A percentile compares a stretch with the other conserved stretches of the same genome.
Conservation (phyloP, 805 yeast genomes). For the Candida manassasensis region DNA sequence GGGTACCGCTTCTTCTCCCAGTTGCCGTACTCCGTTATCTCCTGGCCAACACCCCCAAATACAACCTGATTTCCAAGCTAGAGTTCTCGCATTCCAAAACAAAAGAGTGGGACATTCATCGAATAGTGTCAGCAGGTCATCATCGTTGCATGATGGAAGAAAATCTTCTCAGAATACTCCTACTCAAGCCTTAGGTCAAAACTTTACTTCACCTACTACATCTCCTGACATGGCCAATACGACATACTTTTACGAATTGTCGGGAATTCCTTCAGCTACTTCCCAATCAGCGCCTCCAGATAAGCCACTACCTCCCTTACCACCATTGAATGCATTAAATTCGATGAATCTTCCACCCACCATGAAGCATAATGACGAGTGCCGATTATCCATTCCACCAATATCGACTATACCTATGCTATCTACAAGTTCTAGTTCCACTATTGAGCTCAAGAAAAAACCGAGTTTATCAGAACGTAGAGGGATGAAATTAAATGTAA, state of each 20-base stretch:
- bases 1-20: slow-evolving; percentile 8
- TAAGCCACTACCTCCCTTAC: slow-evolving; percentile 5
- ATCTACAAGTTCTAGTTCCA: no score
- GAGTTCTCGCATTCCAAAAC: slow-evolving; percentile 82
- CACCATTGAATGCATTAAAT: neutral
- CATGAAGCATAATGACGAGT: neutral
- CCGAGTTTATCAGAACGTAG: slow-evolving; percentile 50
- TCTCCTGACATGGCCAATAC: neutral
- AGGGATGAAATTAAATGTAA: slow-evolving; percentile 48
- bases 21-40: slow-evolving; percentile 11
- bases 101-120: slow-evolving; percentile 43
- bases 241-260: neutral
- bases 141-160: slow-evolving; percentile 1
- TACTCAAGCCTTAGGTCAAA: neutral
- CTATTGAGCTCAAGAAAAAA: slow-evolving; percentile 26
- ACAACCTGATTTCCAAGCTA: slow-evolving; percentile 79
- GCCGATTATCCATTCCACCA: no score
- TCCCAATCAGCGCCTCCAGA: slow-evolving; percentile 5
- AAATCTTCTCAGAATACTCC: neutral
- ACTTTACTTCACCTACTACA: neutral
- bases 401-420: no score
- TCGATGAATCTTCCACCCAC: neutral
- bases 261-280: slow-evolving; percentile 5
- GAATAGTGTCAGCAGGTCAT: slow-evolving; percentile 4
- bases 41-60: slow-evolving; percentile 22